Percentiles rank a stretch among this genome's conserved stretches.
Evolutionary conservation across 352 stramenopile species (phyloP).

Genomic region (Phytophthora pseudosyringae): DNA sequence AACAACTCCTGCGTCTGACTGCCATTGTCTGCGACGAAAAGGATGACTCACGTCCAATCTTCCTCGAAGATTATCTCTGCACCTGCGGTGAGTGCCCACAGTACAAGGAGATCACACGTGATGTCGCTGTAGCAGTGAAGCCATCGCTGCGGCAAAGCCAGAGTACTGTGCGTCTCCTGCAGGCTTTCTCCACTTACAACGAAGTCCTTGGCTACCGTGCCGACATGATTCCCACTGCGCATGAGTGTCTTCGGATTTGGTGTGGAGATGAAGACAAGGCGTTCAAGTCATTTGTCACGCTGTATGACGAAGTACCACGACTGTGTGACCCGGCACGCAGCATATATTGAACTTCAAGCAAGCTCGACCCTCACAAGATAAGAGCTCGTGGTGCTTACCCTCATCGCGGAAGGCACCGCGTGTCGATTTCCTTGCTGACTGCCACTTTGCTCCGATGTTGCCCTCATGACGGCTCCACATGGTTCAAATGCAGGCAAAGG

Average conservation of each 20-base stretch:
- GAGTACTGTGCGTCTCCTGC: constrained; percentile 59
- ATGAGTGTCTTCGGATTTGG: constrained; percentile 67
- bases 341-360: constrained; percentile 11
- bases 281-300: constrained; percentile 64
- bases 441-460: constrained; percentile 22
- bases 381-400: constrained; percentile 18
- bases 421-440: constrained; percentile 5
- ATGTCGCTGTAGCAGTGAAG: constrained; percentile 47
- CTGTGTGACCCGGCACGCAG: constrained; percentile 35
- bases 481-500: not conserved
- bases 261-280: constrained; percentile 66
- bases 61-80: constrained; percentile 72
- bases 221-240: constrained; percentile 59
- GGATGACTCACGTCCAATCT: constrained; percentile 25
- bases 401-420: constrained; percentile 37
- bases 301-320: constrained; percentile 60
- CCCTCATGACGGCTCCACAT: constrained; percentile 54
- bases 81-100: constrained; percentile 65
- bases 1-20: constrained; percentile 35
- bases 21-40: constrained; percentile 12
- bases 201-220: constrained; percentile 60
- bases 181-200: constrained; percentile 80
- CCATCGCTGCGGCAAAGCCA: constrained; percentile 28
- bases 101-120: constrained; percentile 54
- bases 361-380: constrained; percentile 1